These are phyloP conservation scores for Ophiosphaerella narmari DNA, from an alignment of 2,329 filamentous ascomycete species.

Conservation along the genomic window DNA sequence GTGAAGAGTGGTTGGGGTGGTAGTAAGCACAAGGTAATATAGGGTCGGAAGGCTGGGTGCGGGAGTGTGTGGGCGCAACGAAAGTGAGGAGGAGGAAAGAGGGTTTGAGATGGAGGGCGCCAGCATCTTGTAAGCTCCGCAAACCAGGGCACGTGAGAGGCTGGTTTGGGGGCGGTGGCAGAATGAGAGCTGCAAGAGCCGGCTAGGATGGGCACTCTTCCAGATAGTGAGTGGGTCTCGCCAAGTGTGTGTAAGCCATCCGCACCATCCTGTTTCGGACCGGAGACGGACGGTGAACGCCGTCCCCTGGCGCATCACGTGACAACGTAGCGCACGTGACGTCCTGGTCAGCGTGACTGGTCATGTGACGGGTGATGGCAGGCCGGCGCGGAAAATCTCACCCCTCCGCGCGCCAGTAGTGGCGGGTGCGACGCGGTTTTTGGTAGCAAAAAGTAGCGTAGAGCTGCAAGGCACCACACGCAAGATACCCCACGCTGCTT, in stretches of 20 bases:
- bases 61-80: constrained; percentile 28
- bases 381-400: not conserved
- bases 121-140: constrained; percentile 44
- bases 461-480: constrained; percentile 31
- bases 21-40: constrained; percentile 10
- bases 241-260: constrained; percentile 13
- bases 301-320: not conserved
- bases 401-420: constrained; percentile 1
- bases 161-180: constrained; percentile 34
- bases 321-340: not conserved
- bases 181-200: constrained; percentile 12
- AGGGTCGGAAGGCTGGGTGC: constrained; percentile 19
- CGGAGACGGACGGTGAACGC: not conserved
- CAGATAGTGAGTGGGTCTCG: constrained; percentile 4
- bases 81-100: constrained; percentile 43
- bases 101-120: constrained; percentile 32
- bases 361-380: constrained; percentile 3
- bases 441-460: constrained; percentile 30
- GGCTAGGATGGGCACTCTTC: constrained; percentile 13
- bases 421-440: constrained; percentile 32
- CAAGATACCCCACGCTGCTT: constrained; percentile 33
- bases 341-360: not conserved
- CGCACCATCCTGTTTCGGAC: not conserved
- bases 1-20: constrained; percentile 21
- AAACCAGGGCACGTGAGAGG: constrained; percentile 38